Evolutionary conservation across 1,284 basidiomycete genomes (phyloP).

Genomic region (Cutaneotrichosporon mucoides): DNA sequence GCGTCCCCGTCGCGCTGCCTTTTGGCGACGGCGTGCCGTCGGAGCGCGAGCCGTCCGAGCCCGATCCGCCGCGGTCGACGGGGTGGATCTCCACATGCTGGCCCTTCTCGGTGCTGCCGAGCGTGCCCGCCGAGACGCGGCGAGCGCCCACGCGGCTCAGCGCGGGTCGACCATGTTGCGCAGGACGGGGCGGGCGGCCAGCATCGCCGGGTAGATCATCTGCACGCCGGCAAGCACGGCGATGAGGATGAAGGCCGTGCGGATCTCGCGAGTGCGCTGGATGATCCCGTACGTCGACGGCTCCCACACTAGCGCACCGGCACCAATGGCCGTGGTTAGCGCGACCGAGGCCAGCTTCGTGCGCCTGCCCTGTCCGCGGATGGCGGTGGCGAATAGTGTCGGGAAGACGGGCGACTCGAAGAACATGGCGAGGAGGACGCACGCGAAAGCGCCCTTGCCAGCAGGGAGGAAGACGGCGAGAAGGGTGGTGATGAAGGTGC

Average conservation of each 20-base stretch:
- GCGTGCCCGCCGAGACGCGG: neutral
- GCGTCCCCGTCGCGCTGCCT: neutral
- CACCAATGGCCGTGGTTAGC: constrained; percentile 32
- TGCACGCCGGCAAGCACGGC: constrained; percentile 22
- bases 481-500: constrained; percentile 33
- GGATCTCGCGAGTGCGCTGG: constrained; percentile 8
- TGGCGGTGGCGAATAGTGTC: constrained; percentile 40
- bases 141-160: constrained; percentile 11
- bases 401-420: constrained; percentile 48
- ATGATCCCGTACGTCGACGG: constrained; percentile 29
- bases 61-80: neutral
- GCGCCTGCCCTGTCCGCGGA: constrained; percentile 38
- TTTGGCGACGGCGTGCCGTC: too few species aligned
- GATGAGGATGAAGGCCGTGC: constrained; percentile 21
- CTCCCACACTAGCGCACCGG: constrained; percentile 30
- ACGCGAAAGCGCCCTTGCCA: constrained; percentile 23
- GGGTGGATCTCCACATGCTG: neutral
- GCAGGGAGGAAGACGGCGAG: constrained; percentile 29
- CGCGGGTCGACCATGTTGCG: constrained; percentile 35
- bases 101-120: neutral
- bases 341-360: constrained; percentile 37
- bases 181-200: constrained; percentile 18
- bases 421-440: constrained; percentile 37
- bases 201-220: constrained; percentile 23
- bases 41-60: neutral